These are phyloP conservation scores for Helicocarpus griseus DNA, from an alignment of 2,329 filamentous ascomycete genomes.

Conservation along the genomic window DNA sequence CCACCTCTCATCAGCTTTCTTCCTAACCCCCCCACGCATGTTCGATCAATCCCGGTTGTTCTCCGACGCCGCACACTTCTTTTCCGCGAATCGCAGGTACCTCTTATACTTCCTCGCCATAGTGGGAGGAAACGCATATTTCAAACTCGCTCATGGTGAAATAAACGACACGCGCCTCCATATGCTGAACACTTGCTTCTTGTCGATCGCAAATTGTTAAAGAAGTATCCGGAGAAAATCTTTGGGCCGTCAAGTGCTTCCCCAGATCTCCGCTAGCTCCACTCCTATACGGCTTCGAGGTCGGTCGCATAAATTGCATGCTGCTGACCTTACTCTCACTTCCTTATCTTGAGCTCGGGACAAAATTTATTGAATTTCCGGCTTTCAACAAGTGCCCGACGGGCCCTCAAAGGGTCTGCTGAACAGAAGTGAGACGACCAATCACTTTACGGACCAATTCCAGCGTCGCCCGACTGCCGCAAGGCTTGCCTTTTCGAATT, in stretches of 20 bases:
- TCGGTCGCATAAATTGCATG: not conserved
- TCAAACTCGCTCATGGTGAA: not conserved
- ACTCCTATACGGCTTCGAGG: not conserved
- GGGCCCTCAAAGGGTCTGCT: not conserved
- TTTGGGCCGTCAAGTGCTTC: not conserved
- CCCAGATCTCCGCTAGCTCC: not conserved
- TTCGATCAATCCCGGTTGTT: not conserved
- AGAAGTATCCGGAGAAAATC: not conserved
- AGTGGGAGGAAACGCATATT: not conserved
- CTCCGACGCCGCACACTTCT: not conserved
- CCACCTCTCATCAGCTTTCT: not conserved
- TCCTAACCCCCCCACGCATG: not conserved
- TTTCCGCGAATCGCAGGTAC: not conserved
- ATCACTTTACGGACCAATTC: constrained; percentile 7
- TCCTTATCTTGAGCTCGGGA: not conserved
- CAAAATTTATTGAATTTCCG: not conserved
- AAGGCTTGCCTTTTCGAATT: constrained; percentile 2
- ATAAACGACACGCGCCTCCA: not conserved
- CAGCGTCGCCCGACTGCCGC: constrained; percentile 7
- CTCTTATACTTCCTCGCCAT: not conserved
- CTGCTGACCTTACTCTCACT: not conserved
- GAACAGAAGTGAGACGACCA: constrained; percentile 5
- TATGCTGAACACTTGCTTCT: not conserved
- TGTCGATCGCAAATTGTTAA: not conserved
- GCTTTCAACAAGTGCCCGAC: not conserved